Conservation (phyloP, 106 monocot genomes). For the Apostasia ramifera region DNA sequence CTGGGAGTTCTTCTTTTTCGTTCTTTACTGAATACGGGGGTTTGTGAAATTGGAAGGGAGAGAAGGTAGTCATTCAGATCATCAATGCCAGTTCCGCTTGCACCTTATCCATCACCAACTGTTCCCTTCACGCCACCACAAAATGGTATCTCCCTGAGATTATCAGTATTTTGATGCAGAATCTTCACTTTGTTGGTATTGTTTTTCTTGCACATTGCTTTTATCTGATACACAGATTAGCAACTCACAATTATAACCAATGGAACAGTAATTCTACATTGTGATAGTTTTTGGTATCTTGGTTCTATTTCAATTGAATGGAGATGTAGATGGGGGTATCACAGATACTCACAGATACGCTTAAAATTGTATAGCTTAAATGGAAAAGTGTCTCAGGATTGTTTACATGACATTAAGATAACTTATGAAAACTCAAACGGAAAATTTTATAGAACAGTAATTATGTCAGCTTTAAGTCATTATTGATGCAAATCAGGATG, state of each 20-base stretch:
- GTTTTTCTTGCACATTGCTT: not conserved
- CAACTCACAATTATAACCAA: not conserved
- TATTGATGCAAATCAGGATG: no score
- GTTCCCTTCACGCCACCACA: slow-evolving; percentile 37
- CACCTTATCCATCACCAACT: slow-evolving; percentile 77
- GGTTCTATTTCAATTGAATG: not conserved
- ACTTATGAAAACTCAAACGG: no score
- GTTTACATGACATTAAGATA: no score
- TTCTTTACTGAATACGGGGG: not conserved
- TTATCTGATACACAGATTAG: not conserved
- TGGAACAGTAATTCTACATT: not conserved
- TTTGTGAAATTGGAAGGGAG: not conserved
- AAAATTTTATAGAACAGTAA: no score
- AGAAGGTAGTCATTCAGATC: not conserved
- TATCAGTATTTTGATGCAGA: not conserved
- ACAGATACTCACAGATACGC: no score
- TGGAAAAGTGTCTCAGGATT: no score
- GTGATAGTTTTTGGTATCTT: not conserved
- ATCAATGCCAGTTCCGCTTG: slow-evolving; percentile 95
- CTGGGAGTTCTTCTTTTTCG: not conserved
- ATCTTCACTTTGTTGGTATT: not conserved
- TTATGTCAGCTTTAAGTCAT: no score
- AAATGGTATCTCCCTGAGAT: slow-evolving; percentile 31
- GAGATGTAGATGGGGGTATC: no score
- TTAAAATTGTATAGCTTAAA: no score